Base-by-base conservation (phyloP, 495 filamentous ascomycete genomes). In the Antarctomyces pellizariae region DNA sequence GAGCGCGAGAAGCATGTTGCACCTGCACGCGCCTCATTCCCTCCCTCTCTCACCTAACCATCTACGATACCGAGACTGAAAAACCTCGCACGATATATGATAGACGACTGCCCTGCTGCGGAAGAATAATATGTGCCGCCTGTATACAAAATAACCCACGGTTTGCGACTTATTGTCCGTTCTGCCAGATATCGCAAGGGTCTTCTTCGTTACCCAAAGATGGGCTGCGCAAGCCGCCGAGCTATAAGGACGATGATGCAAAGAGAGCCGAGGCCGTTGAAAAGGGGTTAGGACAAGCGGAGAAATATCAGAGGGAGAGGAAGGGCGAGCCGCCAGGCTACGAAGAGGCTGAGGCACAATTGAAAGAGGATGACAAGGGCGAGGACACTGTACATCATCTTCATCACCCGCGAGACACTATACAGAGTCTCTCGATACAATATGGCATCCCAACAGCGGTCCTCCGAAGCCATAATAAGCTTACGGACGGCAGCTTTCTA, bases 91-190 rank as follows among this genome's bases (percentile, higher is more conserved):
- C 51, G 2, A 40, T 50, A 15, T n/a, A n/a, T n/a, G 48, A 67
- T 37, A 49, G 64, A 6, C 47, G 45, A 18, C 48, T 72, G 23
- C 49, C 54, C 22, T 82, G 75, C 46, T 83, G 75, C 38, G 47
- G 46, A 16, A 56, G 76, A 23, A 46, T 56, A 6, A 74, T 80
- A 35, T 82, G 76, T 40, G 57, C 62, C 2, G 48, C 47, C 21
- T 84, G 76, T 50, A 63, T 73, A 34, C 36, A 71, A 63, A 51
- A 53, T 23, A 82, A 82, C 40, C 50, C 50, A 11, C 65, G 75
- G 11, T 80, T 80, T 46, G 54, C 54, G 18, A 53, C 48, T 12
- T 80, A 82, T 47, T 82, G 75, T 43, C 62, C 61, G 1, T 67
- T 58, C 39, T 67, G 62, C 30, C 62, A 67, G 41, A 45, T 62